Base-by-base conservation (phyloP, 2,329 filamentous ascomycete species). In the Balansia obtecta region DNA sequence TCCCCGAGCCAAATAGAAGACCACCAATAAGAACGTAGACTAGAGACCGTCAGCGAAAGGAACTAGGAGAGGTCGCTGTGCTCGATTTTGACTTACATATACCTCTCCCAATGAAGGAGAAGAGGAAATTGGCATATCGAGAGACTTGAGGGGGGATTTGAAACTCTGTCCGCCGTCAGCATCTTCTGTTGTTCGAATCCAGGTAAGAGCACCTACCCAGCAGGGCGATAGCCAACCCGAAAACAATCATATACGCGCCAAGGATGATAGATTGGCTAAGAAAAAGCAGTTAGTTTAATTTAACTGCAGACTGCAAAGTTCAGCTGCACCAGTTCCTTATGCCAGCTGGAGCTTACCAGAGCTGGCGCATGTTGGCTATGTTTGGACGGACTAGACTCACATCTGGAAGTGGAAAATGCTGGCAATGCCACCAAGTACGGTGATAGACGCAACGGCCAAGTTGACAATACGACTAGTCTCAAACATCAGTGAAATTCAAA, bases 11-110 rank as follows among this genome's bases (percentile, higher is more conserved):
- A 51, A 96, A 79, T 52, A 95, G 78, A 60, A 97, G 85, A 58
- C 81, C 86, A 58, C 91, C 93, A 61, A 95, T 76, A 70, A 98
- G 97, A 70, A 97, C 79, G 78, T 98, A 98, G 75, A 98, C 90
- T 95, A 1, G 7, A 18, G 20, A 45, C 51, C 13, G 41, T 53
- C 27, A 53, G 58, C 44, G 48, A 49, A 18, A 10, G n/a, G 2
- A 7, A 9, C 22, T 16, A 2, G 0, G 7, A 2, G 2, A 45
- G 13, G 27, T 13, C 4, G 27, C 22, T 12, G 32, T 13, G 20
- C 15, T 15, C 15, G 11, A 39, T 16, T 37, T 7, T 38, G 15
- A 82, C 88, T 71, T 81, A 95, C 90, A 97, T 66, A 88, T 76
- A 70, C 93, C 93, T 65, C 93, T 89, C 54, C 93, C 93, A 59